Conservation (phyloP, 1,139 yeast species). For the Saccharomyces uvarum region DNA sequence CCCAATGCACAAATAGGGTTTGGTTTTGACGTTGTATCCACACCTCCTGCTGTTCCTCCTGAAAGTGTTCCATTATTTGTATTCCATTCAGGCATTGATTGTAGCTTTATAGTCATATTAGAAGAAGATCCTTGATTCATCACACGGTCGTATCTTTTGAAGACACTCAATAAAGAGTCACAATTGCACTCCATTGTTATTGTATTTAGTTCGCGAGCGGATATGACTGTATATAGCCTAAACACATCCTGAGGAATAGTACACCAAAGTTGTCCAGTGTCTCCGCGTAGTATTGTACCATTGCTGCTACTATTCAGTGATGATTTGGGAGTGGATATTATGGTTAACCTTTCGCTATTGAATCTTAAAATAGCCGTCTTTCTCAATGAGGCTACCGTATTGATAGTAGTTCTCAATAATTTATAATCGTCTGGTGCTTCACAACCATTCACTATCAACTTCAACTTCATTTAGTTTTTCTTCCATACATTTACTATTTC, state of each 20-base stretch:
- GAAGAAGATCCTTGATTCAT: conserved; percentile 26
- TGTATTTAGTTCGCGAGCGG: conserved; percentile 25
- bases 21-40: conserved; percentile 6
- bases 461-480: conserved; percentile 24
- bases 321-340: conserved; percentile 28
- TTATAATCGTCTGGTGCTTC: conserved; percentile 30
- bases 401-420: conserved; percentile 26
- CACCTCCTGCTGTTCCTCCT: background rate
- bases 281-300: conserved; percentile 18
- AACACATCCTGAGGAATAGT: conserved; percentile 30
- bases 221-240: conserved; percentile 21
- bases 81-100: conserved; percentile 27
- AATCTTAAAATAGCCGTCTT: conserved; percentile 29
- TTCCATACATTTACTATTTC: background rate
- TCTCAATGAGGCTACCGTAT: conserved; percentile 29
- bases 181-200: conserved; percentile 31
- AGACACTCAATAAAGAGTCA: conserved; percentile 25
- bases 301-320: conserved; percentile 7
- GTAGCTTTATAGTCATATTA: conserved; percentile 26
- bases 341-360: conserved; percentile 24
- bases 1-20: conserved; percentile 26
- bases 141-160: conserved; percentile 26
- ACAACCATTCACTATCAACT: conserved; percentile 24
- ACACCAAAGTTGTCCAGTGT: conserved; percentile 31
- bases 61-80: conserved; percentile 1